Conservation (phyloP, 2,329 filamentous ascomycete species). For the Nemania bipapillata region DNA sequence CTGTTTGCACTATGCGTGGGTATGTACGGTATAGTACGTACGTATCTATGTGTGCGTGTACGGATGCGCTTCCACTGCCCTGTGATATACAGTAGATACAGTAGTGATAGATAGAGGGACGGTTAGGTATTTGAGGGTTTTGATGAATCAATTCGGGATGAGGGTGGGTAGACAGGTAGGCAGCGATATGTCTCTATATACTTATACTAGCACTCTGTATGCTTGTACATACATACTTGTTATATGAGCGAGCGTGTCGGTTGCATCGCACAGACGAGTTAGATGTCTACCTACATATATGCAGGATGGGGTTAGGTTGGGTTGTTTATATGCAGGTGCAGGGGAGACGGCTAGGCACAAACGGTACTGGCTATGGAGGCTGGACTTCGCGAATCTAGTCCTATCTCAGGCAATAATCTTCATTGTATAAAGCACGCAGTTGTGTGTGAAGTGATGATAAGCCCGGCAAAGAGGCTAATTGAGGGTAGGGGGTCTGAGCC, state of each 20-base stretch:
- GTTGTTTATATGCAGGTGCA: too few relatives aligned
- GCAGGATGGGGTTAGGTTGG: conserved; percentile 1
- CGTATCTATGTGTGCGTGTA: not conserved
- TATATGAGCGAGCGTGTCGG: not conserved
- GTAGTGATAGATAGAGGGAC: not conserved
- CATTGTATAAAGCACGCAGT: not conserved
- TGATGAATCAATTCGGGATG: too few relatives aligned
- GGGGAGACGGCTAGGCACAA: not conserved
- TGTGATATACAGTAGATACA: not conserved
- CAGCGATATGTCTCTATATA: not conserved
- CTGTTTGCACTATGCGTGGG: not conserved
- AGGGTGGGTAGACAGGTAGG: not conserved
- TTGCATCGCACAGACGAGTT: not conserved
- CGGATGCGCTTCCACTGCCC: too few relatives aligned
- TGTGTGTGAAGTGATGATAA: not conserved
- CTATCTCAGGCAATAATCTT: not conserved
- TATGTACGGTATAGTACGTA: not conserved
- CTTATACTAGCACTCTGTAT: not conserved
- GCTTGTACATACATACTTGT: not conserved
- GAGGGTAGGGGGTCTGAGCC: not conserved
- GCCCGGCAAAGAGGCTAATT: not conserved
- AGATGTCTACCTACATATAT: not conserved
- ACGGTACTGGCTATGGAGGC: not conserved
- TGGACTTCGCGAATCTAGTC: conserved; percentile 1
- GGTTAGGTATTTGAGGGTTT: too few relatives aligned